Evolutionary conservation across 2,329 filamentous ascomycete species (phyloP), one percentile per base, ranked within the genome.

Genomic region (Lecanoromycetidae sp.): DNA sequence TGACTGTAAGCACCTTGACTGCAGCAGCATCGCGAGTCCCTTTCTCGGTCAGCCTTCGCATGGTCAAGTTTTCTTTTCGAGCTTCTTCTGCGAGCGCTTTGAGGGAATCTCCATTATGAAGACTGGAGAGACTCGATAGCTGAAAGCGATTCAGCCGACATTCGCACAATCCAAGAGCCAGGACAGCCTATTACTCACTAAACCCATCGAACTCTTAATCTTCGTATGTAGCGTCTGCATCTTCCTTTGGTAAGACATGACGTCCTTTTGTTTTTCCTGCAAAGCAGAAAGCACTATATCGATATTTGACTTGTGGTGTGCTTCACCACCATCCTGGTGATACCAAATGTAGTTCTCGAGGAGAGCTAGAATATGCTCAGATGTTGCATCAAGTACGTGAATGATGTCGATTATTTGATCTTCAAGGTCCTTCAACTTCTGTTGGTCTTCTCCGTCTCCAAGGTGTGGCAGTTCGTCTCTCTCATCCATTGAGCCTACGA

Each of bases 1-100:
- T 51, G 13, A 56, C 43, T 4, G 56, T 58, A 2, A 57, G 40
- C 1, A 58, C 49, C 22, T 56, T 58, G 9, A 58, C 51, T 4
- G 53, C 53, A 4, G 48, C 50, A 10, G 53, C 54, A 44, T 56
- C 56, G n/a, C 48, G 44, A 4, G 51, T 56, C 17, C 44, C 46
- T 44, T 56, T 56, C 25, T 54, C 52, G 3, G 53, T 53, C 1
- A 58, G 43, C 3, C 34, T 29, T 3, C 48, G 40, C 44, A 56
- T 55, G 1, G 20, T 42, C 3, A 30, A 4, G 33, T 55, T 57
- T 22, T 57, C 55, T 20, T 41, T 17, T 9, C 43, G 22, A 12
- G 51, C 36, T 45, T 56, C 49, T 20, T 52, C 26, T 8, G 51
- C 50, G 8, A 57, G 44, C 8, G 20, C n/a, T 19, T 49, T 52